Evolutionary conservation across 495 filamentous ascomycete genomes (phyloP), one percentile per base, ranked within the genome.

Genomic region (Aspergillus nidulans): DNA sequence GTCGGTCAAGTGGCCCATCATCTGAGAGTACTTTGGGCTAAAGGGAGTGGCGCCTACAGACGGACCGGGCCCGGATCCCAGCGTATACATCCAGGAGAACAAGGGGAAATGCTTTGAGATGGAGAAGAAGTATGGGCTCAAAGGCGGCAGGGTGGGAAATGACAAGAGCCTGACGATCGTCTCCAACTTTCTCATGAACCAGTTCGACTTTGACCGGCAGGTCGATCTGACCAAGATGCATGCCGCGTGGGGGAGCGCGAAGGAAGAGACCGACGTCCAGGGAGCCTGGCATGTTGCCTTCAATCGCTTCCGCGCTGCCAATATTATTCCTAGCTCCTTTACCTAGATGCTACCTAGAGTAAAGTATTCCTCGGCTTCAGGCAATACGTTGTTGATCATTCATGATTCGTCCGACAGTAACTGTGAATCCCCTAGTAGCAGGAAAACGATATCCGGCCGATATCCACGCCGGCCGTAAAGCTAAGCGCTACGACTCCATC

Each of bases 11-110:
- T 76, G 75, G 26, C 38, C 38, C 7, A 41, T 41, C 13, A 41
- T 41, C 16, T 41, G 38, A 3, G 19, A 41, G 1, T 70, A 69
- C 44, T 77, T 78, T 58, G 68, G 71, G 1, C 60, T 78, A 1
- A 34, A 54, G 24, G 75, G 41, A 16, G 38, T 21, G 3, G 16
- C 39, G 39, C 39, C 39, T 18, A 41, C 16, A 3, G 5, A 41
- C 28, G 52, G 19, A 10, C 40, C 20, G 26, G 52, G 32, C 3
- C 38, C 56, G 52, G 7, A 70, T 77, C 77, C 77, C 78, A 52
- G 60, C 49, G 45, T 4, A 5, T 56, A 49, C 13, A 20, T 56
- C 6, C 34, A 20, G 15, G 44, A 56, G 26, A 44, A 56, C 16
- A 38, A 20, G 9, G 53, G 50, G 21, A 24, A 43, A 23, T 56